phyloP scores from a whole-genome alignment of 2,329 filamentous ascomycete genomes.

The Colletotrichum incanum region DNA sequence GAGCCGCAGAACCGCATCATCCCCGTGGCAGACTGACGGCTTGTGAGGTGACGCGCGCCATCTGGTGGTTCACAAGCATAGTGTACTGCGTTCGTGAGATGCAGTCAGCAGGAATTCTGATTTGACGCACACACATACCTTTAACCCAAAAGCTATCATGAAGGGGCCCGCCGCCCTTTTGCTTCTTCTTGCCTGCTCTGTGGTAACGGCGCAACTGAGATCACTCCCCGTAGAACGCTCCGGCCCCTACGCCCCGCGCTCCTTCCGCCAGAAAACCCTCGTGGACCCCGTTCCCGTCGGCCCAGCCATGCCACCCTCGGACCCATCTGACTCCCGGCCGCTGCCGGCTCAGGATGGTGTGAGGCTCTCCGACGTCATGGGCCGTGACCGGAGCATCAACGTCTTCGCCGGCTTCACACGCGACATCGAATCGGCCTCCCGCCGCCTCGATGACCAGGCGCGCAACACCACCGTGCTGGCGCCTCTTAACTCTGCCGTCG shows the following conservation, averaged over 20 bases:
- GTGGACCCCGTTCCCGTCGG: constrained; percentile 40
- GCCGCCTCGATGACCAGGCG: constrained; percentile 76
- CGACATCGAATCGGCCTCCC: constrained; percentile 78
- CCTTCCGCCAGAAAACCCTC: constrained; percentile 43
- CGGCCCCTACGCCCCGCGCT: constrained; percentile 28
- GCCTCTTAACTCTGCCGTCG: constrained; percentile 87
- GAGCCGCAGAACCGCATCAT: constrained; percentile 18
- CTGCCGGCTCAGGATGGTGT: constrained; percentile 63
- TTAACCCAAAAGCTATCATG: constrained; percentile 28
- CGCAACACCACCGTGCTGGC: constrained; percentile 89
- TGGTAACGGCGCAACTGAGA: constrained; percentile 34
- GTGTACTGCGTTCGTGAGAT: constrained; percentile 17
- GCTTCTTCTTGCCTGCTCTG: constrained; percentile 33
- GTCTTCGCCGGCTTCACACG: constrained; percentile 88
- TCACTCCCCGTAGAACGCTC: constrained; percentile 35
- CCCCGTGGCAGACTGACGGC: neutral
- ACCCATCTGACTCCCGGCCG: constrained; percentile 48
- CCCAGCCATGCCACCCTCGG: constrained; percentile 48
- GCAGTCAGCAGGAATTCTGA: neutral
- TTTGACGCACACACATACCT: constrained; percentile 1
- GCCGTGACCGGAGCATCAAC: constrained; percentile 83
- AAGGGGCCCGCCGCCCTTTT: constrained; percentile 38
- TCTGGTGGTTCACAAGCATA: constrained; percentile 1
- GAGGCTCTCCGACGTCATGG: constrained; percentile 88
- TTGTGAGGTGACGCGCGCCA: constrained; percentile 19